Evolutionary conservation across 2,329 filamentous ascomycete genomes (phyloP).

Genomic region (Phaeosphaeriaceae sp.): DNA sequence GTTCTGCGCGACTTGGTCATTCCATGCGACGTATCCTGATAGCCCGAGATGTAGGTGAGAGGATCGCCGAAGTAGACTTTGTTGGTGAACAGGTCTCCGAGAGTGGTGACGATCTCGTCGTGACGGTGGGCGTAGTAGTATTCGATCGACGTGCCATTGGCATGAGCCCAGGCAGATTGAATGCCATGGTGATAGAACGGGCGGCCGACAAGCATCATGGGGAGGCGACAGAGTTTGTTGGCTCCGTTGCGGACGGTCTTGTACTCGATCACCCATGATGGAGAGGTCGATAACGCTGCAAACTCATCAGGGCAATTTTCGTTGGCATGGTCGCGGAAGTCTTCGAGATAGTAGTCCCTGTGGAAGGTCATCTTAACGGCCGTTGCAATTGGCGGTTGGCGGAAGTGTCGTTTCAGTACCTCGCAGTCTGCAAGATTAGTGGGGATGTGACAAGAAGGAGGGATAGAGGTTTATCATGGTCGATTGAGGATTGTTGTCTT

Average conservation of each 20-base stretch:
- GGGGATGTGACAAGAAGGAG: no score
- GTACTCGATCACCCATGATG: background rate
- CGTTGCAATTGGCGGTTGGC: no score
- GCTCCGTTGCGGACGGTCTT: background rate
- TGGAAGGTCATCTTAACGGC: no score
- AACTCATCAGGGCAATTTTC: background rate
- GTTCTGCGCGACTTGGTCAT: background rate
- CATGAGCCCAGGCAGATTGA: background rate
- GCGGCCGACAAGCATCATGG: background rate
- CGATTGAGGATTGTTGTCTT: no score
- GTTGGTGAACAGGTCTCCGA: background rate
- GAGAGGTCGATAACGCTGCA: background rate
- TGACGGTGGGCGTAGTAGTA: background rate
- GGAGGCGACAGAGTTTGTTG: background rate
- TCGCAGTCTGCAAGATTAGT: no score
- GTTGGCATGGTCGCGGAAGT: background rate
- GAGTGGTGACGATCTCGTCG: background rate
- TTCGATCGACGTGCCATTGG: background rate
- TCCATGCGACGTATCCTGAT: background rate
- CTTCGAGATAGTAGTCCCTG: background rate
- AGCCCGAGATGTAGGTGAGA: background rate
- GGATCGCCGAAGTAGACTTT: background rate
- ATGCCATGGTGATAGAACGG: background rate
- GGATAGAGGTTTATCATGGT: no score
- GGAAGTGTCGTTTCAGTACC: no score